These are phyloP conservation scores for Boletus sp. DNA, from an alignment of 768 basidiomycete genomes.

Conservation along the genomic window DNA sequence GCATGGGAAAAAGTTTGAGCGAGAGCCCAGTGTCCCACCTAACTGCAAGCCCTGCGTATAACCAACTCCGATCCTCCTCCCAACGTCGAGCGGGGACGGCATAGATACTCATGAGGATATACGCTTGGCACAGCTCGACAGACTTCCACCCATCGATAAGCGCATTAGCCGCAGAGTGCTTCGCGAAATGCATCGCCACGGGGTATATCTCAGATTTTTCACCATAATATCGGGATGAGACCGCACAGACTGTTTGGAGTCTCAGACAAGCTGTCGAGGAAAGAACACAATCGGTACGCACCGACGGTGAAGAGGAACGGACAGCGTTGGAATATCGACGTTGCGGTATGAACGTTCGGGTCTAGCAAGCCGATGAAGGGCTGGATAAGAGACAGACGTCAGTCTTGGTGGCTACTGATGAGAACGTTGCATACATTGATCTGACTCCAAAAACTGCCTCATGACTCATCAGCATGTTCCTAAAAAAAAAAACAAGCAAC, in stretches of 20 bases:
- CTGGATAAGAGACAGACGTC: conserved; percentile 22
- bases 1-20: neutral
- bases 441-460: conserved; percentile 62
- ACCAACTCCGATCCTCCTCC: conserved; percentile 90
- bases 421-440: conserved; percentile 55
- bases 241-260: conserved; percentile 65
- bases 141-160: conserved; percentile 82
- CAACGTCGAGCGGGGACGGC: conserved; percentile 77
- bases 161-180: conserved; percentile 76
- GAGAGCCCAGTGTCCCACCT: conserved; percentile 41
- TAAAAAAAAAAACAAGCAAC: conserved; percentile 27
- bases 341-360: conserved; percentile 76
- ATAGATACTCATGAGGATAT: conserved; percentile 83
- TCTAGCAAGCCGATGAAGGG: conserved; percentile 77
- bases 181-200: conserved; percentile 87
- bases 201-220: conserved; percentile 84
- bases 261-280: neutral
- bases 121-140: conserved; percentile 89
- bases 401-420: neutral
- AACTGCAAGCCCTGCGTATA: conserved; percentile 85
- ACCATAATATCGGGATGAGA: conserved; percentile 76
- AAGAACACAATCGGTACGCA: conserved; percentile 36
- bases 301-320: conserved; percentile 90
- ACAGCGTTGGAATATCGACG: conserved; percentile 75
- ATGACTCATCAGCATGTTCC: neutral